Base-by-base conservation (phyloP, 2,329 filamentous ascomycete species). In the Microsporum audouinii region DNA sequence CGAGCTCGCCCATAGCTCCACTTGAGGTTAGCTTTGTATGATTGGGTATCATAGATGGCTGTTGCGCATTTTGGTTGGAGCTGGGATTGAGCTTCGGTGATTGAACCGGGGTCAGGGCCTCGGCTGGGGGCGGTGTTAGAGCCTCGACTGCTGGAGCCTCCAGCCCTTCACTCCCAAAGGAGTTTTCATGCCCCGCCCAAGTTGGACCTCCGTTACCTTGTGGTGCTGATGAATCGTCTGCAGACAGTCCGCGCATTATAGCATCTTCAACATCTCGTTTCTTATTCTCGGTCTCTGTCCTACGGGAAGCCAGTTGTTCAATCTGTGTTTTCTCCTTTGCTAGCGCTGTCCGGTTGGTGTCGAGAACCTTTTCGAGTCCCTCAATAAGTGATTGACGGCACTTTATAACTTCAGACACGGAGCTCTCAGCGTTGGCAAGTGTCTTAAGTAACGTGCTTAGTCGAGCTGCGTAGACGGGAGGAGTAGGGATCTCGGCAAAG, bases 371-470 rank as follows among this genome's bases (percentile, higher is more conserved):
- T 75, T 96, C 90, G 3, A 99, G 79, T 0, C 86, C 90, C 33
- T 83, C 81, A 41, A 97, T 86, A 33, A 99, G 80, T 7, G 84
- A 82, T 65, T 84, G 83, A 12, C 94, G 86, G 1, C 91, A 89
- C 71, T 92, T 91, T 71, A 99, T 89, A 66, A 88, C 89, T 68
- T 96, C 90, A 1, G 88, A 86, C 0, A 97, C 88, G 0, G 92
- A 91, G 60, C 85, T 89, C 74, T 99, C 91, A 2, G 94, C 94
- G 65, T 84, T 89, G 23, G 90, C 89, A 17, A 99, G 81, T 5
- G 86, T 88, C 77, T 94, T 96, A 60, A 97, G 81, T n/a, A 99
- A 80, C 2, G 89, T 88, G 65, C 89, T 91, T 6, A 99, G 82
- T 33, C 90, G 87, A 12, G 92, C 92, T 1, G 94, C 94, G 70